These are phyloP conservation scores for Annulohypoxylon nitens DNA, from an alignment of 495 filamentous ascomycete species.

Conservation along the genomic window DNA sequence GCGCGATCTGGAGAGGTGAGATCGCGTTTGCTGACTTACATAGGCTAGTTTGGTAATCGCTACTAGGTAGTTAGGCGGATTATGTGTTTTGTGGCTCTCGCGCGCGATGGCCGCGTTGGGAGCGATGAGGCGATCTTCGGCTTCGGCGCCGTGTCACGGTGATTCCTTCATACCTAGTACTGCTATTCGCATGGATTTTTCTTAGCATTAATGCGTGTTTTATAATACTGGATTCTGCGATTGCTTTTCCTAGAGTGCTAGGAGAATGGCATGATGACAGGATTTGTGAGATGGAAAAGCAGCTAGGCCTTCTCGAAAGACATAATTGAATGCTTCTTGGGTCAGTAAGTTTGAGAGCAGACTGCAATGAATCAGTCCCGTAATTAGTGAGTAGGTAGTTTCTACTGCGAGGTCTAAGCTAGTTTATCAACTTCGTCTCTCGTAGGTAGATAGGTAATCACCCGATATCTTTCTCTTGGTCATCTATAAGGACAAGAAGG, in stretches of 20 bases:
- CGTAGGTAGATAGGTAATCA: no score
- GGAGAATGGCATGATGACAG: background rate
- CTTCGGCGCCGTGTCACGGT: background rate
- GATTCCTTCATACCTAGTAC: slow-evolving; percentile 8
- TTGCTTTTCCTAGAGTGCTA: background rate
- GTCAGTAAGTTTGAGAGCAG: background rate
- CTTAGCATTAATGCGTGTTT: background rate
- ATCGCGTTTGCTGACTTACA: background rate
- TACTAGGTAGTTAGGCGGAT: background rate
- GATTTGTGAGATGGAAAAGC: background rate
- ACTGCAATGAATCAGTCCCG: background rate
- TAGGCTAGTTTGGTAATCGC: background rate
- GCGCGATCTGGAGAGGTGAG: slow-evolving; percentile 14
- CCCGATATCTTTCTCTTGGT: no score
- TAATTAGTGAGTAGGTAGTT: background rate
- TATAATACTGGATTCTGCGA: background rate
- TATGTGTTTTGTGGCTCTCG: background rate
- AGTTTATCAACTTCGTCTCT: no score
- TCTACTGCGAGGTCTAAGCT: no score
- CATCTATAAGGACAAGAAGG: no score
- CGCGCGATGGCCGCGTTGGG: background rate
- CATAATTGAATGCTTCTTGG: background rate
- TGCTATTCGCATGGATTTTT: background rate
- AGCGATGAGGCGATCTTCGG: slow-evolving; percentile 19
- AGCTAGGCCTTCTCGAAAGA: background rate